These are phyloP conservation scores for Domatiomyces catenatus DNA, from an alignment of 2,329 filamentous ascomycete species.

Conservation along the genomic window DNA sequence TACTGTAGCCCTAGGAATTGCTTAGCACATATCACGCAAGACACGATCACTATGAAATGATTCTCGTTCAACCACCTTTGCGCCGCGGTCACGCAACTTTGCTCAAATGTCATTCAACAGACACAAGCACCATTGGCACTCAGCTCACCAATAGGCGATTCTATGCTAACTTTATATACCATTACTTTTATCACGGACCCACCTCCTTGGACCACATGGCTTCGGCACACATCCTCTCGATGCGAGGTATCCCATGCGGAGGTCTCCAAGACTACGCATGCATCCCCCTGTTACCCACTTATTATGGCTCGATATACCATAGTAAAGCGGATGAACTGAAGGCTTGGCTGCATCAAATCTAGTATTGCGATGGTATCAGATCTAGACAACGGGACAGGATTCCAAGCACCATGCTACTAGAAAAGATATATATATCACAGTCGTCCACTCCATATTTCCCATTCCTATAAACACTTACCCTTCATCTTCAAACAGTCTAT, in stretches of 20 bases:
- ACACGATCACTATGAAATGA: neutral
- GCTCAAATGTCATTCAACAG: neutral
- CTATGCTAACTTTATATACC: neutral
- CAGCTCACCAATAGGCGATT: neutral
- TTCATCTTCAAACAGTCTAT: neutral
- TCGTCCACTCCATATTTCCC: neutral
- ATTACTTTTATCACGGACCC: neutral
- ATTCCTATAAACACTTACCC: neutral
- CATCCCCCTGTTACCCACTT: neutral
- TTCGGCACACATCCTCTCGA: neutral
- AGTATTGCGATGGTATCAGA: neutral
- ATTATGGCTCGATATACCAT: neutral
- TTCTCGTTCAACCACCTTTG: neutral
- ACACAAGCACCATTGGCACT: neutral
- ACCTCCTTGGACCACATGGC: neutral
- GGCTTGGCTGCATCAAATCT: neutral
- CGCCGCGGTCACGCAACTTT: neutral
- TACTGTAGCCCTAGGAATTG: neutral
- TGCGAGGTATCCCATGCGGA: neutral
- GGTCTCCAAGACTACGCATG: neutral
- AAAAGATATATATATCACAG: neutral
- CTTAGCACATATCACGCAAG: neutral
- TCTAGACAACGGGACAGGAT: neutral
- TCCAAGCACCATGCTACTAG: neutral
- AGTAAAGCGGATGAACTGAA: neutral